Conservation (phyloP, 306 rosid genomes). For the Cucurbita argyrosperma region DNA sequence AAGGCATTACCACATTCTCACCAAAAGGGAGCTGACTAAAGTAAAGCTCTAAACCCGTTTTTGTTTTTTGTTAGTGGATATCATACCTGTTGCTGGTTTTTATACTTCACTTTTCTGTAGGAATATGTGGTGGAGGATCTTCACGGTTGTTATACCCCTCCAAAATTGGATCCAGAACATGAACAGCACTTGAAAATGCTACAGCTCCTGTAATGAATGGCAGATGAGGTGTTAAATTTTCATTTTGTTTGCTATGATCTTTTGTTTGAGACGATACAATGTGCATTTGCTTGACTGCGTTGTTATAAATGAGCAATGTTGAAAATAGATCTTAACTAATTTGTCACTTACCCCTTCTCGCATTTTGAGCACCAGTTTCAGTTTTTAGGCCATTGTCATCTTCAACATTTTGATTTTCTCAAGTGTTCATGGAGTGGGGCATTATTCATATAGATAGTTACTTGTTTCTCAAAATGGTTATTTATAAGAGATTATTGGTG, state of each 20-base stretch:
- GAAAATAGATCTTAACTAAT: not conserved
- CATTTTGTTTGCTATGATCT: not conserved
- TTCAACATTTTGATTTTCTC: not conserved
- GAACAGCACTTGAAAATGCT: slow-evolving; percentile 94
- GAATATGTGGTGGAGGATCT: slow-evolving; percentile 93
- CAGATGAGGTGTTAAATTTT: slow-evolving; percentile 1
- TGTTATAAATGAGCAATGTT: slow-evolving; percentile 3
- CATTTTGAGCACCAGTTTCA: not conserved
- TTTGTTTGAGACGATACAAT: not conserved
- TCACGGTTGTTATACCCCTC: slow-evolving; percentile 61
- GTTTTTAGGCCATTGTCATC: not conserved
- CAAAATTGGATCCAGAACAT: slow-evolving; percentile 77
- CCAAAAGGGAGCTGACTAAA: slow-evolving; percentile 95
- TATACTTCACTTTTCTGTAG: slow-evolving; percentile 21
- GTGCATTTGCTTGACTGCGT: not conserved
- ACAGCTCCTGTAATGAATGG: slow-evolving; percentile 44
- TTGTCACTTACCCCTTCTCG: not conserved
- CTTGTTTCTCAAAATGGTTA: not conserved
- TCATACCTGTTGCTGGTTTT: not conserved
- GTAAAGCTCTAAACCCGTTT: slow-evolving; percentile 14
- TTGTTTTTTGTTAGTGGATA: not conserved
- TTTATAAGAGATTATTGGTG: not conserved
- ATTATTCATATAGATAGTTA: not conserved
- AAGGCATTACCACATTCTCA: slow-evolving; percentile 95
- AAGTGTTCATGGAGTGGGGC: not conserved